Base-by-base conservation (phyloP, 768 basidiomycete genomes). In the Boletus rubescentipes region DNA sequence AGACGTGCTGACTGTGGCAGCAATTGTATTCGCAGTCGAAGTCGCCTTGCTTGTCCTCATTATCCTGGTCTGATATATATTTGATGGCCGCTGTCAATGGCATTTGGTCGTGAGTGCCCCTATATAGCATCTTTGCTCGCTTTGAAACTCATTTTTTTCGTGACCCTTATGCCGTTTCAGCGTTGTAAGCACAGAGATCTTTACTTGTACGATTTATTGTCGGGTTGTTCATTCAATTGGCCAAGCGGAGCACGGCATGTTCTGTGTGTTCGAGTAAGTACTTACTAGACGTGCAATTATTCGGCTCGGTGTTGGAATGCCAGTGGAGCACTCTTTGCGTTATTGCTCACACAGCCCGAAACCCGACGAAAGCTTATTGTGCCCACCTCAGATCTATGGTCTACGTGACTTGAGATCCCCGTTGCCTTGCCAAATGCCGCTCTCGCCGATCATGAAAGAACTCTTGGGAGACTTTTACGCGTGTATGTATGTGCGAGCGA, bases 11-110 rank as follows among this genome's bases (percentile, higher is more conserved):
- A 72, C 77, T 12, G 80, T 92, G 8, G 76, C 84, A 0, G 61
- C 73, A 14, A 72, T 89, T 2, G 88, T 91, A 0, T 78, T 80
- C 2, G 72, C 73, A 0, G 79, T 88, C 16, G 89, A 92, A 62
- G 68, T 91, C 39, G 81, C 75, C 0, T 72, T 93, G 39, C 71
- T 93, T 9, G 79, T 81, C 2, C 74, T 93, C 41, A 75, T 93
- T 32, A 59, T 89, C 48, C 68, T 46, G 51, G 10, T 67, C 45
- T 64, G 43, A 62, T 23, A 1, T n/a, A 3, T 31, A 26, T 39
- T 9, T 46, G 58, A 54, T 54, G 20, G 45, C 60, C 62, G 55
- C 54, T 47, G 57, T 67, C 53, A 58, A n/a, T 42, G 16, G 14
- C 39, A 46, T 51, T 23, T 23, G 32, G 51, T 39, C 48, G 45